A percentile compares a stretch with the other conserved stretches of the same genome.
Conservation (phyloP, 2,329 filamentous ascomycete genomes). For the Zalaria sp. region DNA sequence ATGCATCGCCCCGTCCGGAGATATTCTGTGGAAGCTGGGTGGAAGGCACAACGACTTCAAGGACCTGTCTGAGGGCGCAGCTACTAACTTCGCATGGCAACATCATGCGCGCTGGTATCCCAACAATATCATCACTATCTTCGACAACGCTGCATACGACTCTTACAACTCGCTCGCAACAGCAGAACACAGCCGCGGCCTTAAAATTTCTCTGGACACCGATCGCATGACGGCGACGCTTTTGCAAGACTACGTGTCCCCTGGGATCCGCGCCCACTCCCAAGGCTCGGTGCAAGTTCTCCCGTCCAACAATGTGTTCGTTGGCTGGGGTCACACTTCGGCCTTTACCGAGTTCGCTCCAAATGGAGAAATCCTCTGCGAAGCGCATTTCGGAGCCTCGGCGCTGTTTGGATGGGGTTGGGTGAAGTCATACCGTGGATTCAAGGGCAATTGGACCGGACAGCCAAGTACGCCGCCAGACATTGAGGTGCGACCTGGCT, state of each 20-base stretch:
- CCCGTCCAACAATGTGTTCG: conserved; percentile 35
- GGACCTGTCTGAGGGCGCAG: conserved; percentile 4
- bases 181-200: conserved; percentile 26
- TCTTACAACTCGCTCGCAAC: conserved; percentile 18
- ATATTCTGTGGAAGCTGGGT: conserved; percentile 33
- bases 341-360: conserved; percentile 25
- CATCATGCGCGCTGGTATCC: conserved; percentile 25
- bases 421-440: conserved; percentile 31
- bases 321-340: conserved; percentile 37
- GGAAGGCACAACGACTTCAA: conserved; percentile 5
- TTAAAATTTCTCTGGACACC: conserved; percentile 10
- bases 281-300: conserved; percentile 40
- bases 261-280: conserved; percentile 29
- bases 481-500: conserved; percentile 21
- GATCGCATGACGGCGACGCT: conserved; percentile 14
- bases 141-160: conserved; percentile 8
- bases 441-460: conserved; percentile 20
- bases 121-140: conserved; percentile 9
- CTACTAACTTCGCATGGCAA: conserved; percentile 26
- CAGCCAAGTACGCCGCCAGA: conserved; percentile 1
- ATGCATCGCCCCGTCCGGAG: conserved; percentile 29
- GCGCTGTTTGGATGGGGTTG: conserved; percentile 24
- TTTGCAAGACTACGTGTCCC: conserved; percentile 12
- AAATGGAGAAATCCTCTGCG: conserved; percentile 36
- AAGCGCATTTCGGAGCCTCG: conserved; percentile 28